These are phyloP conservation scores for Syzygium syzygioides DNA, from an alignment of 441 rosid genomes.

Conservation along the genomic window DNA sequence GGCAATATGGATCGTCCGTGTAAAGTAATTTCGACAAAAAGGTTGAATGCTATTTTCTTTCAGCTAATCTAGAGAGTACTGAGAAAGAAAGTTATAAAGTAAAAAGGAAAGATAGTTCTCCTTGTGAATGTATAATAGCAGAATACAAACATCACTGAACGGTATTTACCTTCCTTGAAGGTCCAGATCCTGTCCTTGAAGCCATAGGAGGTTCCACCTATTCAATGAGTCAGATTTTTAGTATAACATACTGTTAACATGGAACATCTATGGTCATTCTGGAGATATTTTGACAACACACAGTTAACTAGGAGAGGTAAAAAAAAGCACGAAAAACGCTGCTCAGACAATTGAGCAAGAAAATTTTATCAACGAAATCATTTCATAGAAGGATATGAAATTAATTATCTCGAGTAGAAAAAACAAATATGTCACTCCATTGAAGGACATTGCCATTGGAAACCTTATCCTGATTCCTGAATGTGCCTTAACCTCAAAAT, in stretches of 20 bases:
- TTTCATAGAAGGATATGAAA: not conserved
- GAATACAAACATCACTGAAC: not conserved
- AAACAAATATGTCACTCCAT: not conserved
- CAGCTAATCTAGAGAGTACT: not conserved
- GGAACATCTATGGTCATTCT: not conserved
- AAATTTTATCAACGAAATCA: not conserved
- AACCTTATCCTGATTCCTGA: not conserved
- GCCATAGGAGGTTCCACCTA: slow-evolving; percentile 1
- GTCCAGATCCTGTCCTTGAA: slow-evolving; percentile 5
- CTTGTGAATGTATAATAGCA: not conserved
- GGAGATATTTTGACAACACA: not conserved
- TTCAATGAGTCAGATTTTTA: not conserved
- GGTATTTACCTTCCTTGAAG: slow-evolving; percentile 8
- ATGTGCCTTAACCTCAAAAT: not conserved
- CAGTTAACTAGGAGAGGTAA: not conserved
- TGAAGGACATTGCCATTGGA: not conserved
- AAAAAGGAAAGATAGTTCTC: not conserved
- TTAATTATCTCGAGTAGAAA: not conserved
- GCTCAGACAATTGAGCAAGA: not conserved
- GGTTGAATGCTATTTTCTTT: not conserved
- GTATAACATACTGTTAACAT: not conserved
- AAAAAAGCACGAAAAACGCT: not conserved
- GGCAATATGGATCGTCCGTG: not conserved
- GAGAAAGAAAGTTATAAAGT: not conserved
- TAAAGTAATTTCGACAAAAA: not conserved